Conservation (phyloP, 2,329 filamentous ascomycete species). For the Colletotrichum scovillei region DNA sequence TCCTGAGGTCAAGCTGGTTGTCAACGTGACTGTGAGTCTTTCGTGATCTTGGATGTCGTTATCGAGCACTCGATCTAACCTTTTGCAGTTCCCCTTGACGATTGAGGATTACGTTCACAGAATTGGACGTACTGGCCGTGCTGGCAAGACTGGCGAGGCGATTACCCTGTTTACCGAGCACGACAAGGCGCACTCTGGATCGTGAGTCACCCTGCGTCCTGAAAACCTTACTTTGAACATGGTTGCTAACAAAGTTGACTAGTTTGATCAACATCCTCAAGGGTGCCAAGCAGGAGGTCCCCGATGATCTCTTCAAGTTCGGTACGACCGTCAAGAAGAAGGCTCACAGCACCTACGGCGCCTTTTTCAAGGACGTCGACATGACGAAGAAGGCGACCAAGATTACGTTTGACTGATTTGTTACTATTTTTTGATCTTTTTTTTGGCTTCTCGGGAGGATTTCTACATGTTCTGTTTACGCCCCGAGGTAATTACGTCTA, state of each 20-base stretch:
- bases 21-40: slow-evolving; percentile 81
- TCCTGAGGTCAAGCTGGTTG: slow-evolving; percentile 91
- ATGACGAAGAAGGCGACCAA: slow-evolving; percentile 88
- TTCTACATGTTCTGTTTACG: background rate
- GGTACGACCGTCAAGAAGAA: slow-evolving; percentile 99
- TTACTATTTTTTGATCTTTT: background rate
- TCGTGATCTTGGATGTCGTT: slow-evolving; percentile 8
- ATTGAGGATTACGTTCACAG: slow-evolving; percentile 98
- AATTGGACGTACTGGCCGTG: slow-evolving; percentile 94
- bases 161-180: slow-evolving; percentile 96
- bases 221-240: background rate
- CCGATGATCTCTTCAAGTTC: slow-evolving; percentile 92
- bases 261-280: slow-evolving; percentile 95
- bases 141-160: slow-evolving; percentile 87
- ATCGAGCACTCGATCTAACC: background rate
- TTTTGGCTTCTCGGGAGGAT: background rate
- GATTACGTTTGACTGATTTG: slow-evolving; percentile 82
- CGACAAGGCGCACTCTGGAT: slow-evolving; percentile 91
- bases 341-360: slow-evolving; percentile 93
- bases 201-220: slow-evolving; percentile 65
- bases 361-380: slow-evolving; percentile 93
- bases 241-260: slow-evolving; percentile 40
- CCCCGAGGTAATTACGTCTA: background rate
- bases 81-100: slow-evolving; percentile 81
- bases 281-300: slow-evolving; percentile 90